These are phyloP conservation scores for Colletotrichum simmondsii DNA, from an alignment of 2,329 filamentous ascomycete species.

Conservation along the genomic window DNA sequence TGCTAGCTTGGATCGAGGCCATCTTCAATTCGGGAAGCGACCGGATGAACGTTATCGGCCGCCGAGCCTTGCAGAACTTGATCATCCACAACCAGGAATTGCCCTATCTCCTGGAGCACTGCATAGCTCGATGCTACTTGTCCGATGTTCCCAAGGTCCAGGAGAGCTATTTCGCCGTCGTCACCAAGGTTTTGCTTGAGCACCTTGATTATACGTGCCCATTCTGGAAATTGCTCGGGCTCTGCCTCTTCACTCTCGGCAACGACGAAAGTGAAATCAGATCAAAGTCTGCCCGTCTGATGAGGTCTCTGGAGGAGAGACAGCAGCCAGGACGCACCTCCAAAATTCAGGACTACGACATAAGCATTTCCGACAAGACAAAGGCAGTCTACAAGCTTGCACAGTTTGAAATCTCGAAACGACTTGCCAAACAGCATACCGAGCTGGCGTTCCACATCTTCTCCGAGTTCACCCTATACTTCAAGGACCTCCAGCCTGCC, in stretches of 20 bases:
- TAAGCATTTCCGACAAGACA: slow-evolving; percentile 98
- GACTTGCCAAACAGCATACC: slow-evolving; percentile 87
- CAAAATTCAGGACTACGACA: slow-evolving; percentile 96
- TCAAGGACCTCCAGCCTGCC: slow-evolving; percentile 84
- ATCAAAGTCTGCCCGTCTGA: slow-evolving; percentile 84
- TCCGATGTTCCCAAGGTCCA: slow-evolving; percentile 84
- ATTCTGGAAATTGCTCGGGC: slow-evolving; percentile 90
- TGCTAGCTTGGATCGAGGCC: slow-evolving; percentile 94
- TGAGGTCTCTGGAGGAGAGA: slow-evolving; percentile 84
- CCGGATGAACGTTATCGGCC: slow-evolving; percentile 89
- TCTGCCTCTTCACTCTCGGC: slow-evolving; percentile 91
- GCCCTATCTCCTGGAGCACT: slow-evolving; percentile 86
- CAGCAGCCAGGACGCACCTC: slow-evolving; percentile 80
- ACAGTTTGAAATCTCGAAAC: slow-evolving; percentile 95
- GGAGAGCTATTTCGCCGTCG: slow-evolving; percentile 95
- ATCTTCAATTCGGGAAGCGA: slow-evolving; percentile 95
- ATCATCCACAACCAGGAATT: slow-evolving; percentile 92
- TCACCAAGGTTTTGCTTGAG: slow-evolving; percentile 86
- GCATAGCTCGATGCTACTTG: slow-evolving; percentile 90
- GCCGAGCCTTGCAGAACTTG: slow-evolving; percentile 87
- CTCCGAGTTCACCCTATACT: slow-evolving; percentile 93
- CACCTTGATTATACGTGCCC: slow-evolving; percentile 84
- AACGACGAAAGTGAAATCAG: slow-evolving; percentile 91
- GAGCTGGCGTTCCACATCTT: slow-evolving; percentile 94
- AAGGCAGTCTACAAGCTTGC: slow-evolving; percentile 98